Conservation (phyloP, 768 basidiomycete genomes). For the Imleria badia region DNA sequence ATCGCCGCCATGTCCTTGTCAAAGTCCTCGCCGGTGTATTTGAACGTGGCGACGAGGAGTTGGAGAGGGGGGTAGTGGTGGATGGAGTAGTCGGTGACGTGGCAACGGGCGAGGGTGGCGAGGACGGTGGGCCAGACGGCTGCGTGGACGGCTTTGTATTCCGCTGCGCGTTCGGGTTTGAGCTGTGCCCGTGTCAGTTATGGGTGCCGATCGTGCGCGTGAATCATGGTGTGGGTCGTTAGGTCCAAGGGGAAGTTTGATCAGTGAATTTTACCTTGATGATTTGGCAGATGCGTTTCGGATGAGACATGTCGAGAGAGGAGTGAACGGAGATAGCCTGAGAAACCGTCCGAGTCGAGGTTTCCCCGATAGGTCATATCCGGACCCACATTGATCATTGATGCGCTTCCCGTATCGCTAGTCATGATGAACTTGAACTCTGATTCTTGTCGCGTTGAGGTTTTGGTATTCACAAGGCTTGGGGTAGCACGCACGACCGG, state of each 20-base stretch:
- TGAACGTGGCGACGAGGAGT: slow-evolving; percentile 78
- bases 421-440: no score
- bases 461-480: no score
- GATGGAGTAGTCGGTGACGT: slow-evolving; percentile 77
- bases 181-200: slow-evolving; percentile 37
- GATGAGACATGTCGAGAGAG: slow-evolving; percentile 25
- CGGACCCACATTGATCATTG: no score
- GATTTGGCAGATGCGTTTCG: slow-evolving; percentile 67
- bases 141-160: slow-evolving; percentile 59
- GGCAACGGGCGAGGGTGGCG: slow-evolving; percentile 55
- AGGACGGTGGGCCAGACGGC: slow-evolving; percentile 72
- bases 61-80: slow-evolving; percentile 60
- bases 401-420: no score
- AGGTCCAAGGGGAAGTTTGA: no score
- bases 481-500: no score
- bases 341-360: no score
- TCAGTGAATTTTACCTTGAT: slow-evolving; percentile 51
- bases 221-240: neutral
- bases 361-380: no score
- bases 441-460: no score
- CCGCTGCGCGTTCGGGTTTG: slow-evolving; percentile 48
- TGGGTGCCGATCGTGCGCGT: no score
- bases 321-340: no score
- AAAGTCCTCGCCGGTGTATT: slow-evolving; percentile 67
- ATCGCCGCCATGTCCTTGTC: slow-evolving; percentile 64